Base-by-base conservation (phyloP, 208 protist genomes). In the Entamoeba histolytica region DNA sequence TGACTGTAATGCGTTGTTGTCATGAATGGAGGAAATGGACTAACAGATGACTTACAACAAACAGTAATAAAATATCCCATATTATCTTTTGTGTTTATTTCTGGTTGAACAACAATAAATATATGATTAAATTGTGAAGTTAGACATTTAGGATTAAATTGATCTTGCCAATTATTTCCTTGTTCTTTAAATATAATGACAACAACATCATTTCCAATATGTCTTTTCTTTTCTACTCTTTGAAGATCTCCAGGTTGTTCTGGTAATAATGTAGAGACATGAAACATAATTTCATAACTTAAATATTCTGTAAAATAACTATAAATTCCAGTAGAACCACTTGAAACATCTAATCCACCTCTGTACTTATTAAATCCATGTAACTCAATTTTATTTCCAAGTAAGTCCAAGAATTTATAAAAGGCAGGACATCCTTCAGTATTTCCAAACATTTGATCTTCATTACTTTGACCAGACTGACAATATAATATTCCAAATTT, bases 401-500 rank as follows among this genome's bases (percentile, higher is more conserved):
- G 17, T 23, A 92, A 69, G n/a, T 92, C 10, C 55, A 92, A 35
- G 39, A 92, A 92, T 44, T 92, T 69, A 23, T n/a, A 31, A n/a
- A 92, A 92, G 0, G 50, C 91, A 10, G 10, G 15, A 28, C 7
- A 31, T 92, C 28, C 51, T 14, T 28, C 31, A 47, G 91, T 92
- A 35, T 92, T 92, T 35, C 51, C 50, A 57, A 92, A 92, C 50
- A 73, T 73, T 92, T 92, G 17, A 12, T 92, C n/a, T 44, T 92
- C 91, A 39, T 28, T 92, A 12, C 1, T 49, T 92, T 92, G 91
- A 73, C 19, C 15, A 8, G 50, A 28, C n/a, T 92, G 5, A 28
- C 50, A 39, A 92, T 92, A 92, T 35, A 92, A 69, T 39, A 92
- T 23, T 5, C 91, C 91, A n/a, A 92, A 92, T 92, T 92, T 92